phyloP scores from a whole-genome alignment of 2,329 filamentous ascomycete genomes.

The Fusarium sterilihyphosum region DNA sequence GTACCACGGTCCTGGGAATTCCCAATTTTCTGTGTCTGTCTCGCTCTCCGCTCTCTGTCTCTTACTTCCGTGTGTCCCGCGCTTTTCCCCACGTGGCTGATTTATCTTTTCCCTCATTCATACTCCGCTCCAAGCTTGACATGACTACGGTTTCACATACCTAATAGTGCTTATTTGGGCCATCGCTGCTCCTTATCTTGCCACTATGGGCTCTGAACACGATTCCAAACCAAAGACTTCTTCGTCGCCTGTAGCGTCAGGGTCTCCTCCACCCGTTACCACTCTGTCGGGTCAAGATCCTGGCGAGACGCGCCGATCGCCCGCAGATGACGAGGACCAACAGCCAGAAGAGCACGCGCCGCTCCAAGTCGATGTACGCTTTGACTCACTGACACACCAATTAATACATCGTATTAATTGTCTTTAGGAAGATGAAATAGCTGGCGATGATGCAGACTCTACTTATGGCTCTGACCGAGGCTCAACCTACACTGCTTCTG shows the following conservation, averaged over 20 bases:
- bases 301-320: neutral
- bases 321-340: neutral
- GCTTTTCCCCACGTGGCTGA: neutral
- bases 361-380: constrained; percentile 30
- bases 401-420: neutral
- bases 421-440: constrained; percentile 28
- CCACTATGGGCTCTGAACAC: neutral
- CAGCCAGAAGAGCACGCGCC: constrained; percentile 10
- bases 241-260: neutral
- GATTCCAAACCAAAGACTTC: neutral
- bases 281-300: constrained; percentile 8
- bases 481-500: constrained; percentile 46
- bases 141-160: neutral
- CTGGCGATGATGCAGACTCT: constrained; percentile 45
- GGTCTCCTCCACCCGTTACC: constrained; percentile 12
- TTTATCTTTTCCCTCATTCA: neutral
- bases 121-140: neutral
- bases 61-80: neutral
- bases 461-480: constrained; percentile 48
- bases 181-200: neutral
- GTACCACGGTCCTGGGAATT: neutral
- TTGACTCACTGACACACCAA: neutral
- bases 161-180: neutral
- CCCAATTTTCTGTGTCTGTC: neutral
- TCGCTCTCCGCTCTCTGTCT: neutral